A percentile compares a stretch with the other conserved stretches of the same genome.
These are phyloP conservation scores for Oryza punctata DNA, from an alignment of 176 grass and related monocot species.

Conservation along the genomic window DNA sequence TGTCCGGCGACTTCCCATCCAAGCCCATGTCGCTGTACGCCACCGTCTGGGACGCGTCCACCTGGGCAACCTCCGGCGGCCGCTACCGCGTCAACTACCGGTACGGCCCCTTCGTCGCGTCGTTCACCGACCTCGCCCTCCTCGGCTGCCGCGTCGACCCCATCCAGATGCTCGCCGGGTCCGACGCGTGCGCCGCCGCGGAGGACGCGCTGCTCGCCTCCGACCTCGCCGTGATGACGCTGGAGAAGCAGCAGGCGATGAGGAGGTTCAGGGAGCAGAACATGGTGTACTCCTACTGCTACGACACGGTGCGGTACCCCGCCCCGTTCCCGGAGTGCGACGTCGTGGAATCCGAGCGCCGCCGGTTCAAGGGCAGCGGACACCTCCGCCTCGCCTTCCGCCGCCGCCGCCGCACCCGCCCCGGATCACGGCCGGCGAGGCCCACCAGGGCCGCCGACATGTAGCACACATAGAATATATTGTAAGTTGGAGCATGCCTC, in stretches of 20 bases:
- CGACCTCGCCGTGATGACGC: constrained; percentile 63
- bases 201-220: constrained; percentile 37
- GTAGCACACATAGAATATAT: background rate
- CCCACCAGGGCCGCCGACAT: background rate
- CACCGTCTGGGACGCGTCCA: constrained; percentile 91
- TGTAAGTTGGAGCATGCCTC: no score
- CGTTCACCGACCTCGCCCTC: constrained; percentile 76
- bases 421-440: background rate
- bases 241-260: constrained; percentile 68
- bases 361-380: constrained; percentile 61
- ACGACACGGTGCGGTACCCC: constrained; percentile 69
- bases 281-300: constrained; percentile 91
- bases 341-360: constrained; percentile 64
- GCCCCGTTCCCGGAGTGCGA: constrained; percentile 63
- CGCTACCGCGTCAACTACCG: constrained; percentile 75
- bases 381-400: constrained; percentile 46
- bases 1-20: constrained; percentile 71
- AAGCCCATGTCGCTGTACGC: constrained; percentile 93
- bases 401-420: constrained; percentile 1
- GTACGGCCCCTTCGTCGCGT: constrained; percentile 72
- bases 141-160: constrained; percentile 66
- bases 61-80: constrained; percentile 76
- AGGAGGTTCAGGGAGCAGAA: constrained; percentile 59
- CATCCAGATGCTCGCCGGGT: constrained; percentile 39
- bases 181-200: constrained; percentile 5